Evolutionary conservation across 305 asterid species (phyloP).

Genomic region (Fraxinus paxiana): DNA sequence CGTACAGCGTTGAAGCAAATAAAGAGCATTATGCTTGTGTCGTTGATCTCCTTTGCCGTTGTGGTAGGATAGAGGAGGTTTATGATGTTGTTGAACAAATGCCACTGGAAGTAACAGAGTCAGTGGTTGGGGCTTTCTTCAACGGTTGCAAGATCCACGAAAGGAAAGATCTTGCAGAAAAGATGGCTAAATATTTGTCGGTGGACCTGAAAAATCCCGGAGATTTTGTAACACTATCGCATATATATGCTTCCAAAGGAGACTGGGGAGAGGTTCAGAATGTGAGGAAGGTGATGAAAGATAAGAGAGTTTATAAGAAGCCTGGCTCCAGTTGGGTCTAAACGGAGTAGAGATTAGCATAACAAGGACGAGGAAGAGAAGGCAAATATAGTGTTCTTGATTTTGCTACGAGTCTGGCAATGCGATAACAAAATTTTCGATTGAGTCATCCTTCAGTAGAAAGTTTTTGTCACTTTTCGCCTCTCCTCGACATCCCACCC

Average conservation of each 20-base stretch:
- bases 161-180: conserved; percentile 65
- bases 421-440: not conserved
- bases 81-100: conserved; percentile 29
- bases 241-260: conserved; percentile 58
- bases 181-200: conserved; percentile 31
- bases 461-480: not conserved
- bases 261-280: conserved; percentile 53
- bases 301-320: not conserved
- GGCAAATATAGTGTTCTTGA: not conserved
- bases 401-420: not conserved
- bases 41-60: conserved; percentile 56
- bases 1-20: conserved; percentile 34
- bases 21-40: conserved; percentile 57
- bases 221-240: conserved; percentile 51
- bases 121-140: conserved; percentile 57
- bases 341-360: not conserved
- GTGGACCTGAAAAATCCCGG: conserved; percentile 46
- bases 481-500: not conserved
- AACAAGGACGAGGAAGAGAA: not conserved
- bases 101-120: conserved; percentile 36
- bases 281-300: conserved; percentile 35
- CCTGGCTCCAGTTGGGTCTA: conserved; percentile 47
- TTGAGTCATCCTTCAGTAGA: not conserved
- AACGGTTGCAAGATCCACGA: conserved; percentile 61
- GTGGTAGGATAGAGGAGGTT: conserved; percentile 42